Conservation (phyloP, 768 basidiomycete species). For the Boletus speciosus region DNA sequence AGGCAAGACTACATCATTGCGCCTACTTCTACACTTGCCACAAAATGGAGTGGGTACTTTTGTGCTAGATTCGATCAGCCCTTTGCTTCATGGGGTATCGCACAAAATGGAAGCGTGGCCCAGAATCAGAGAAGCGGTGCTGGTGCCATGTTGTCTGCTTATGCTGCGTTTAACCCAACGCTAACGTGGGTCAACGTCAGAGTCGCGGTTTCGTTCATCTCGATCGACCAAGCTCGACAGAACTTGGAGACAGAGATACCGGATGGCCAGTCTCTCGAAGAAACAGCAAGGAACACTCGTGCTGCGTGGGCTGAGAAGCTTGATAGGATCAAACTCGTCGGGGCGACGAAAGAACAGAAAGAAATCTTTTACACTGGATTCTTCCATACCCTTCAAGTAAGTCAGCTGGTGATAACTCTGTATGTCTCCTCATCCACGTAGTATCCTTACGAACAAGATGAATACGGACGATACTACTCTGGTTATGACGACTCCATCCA, state of each 20-base stretch:
- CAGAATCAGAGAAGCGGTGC: constrained; percentile 29
- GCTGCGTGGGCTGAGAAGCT: constrained; percentile 57
- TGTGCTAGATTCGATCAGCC: constrained; percentile 54
- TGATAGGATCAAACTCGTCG: constrained; percentile 46
- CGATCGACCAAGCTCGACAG: constrained; percentile 56
- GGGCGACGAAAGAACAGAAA: constrained; percentile 46
- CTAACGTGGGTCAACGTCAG: constrained; percentile 46
- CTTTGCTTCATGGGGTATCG: constrained; percentile 46
- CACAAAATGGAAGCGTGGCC: constrained; percentile 41
- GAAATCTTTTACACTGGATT: constrained; percentile 58
- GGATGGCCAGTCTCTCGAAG: constrained; percentile 45
- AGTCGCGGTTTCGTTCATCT: constrained; percentile 74
- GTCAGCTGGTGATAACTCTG: neutral
- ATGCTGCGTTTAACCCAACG: constrained; percentile 40
- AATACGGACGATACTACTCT: constrained; percentile 68
- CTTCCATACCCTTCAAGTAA: constrained; percentile 59
- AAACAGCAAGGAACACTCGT: constrained; percentile 47
- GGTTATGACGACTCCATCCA: constrained; percentile 70
- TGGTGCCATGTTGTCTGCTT: constrained; percentile 51
- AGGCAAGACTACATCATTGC: constrained; percentile 70
- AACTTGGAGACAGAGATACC: constrained; percentile 51
- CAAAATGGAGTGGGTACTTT: constrained; percentile 44
- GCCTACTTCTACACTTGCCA: constrained; percentile 44
- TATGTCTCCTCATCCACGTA: constrained; percentile 26
- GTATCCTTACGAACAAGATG: constrained; percentile 77